Evolutionary conservation across 2,329 filamentous ascomycete species (phyloP).

Genomic region (Fusarium oxysporum): DNA sequence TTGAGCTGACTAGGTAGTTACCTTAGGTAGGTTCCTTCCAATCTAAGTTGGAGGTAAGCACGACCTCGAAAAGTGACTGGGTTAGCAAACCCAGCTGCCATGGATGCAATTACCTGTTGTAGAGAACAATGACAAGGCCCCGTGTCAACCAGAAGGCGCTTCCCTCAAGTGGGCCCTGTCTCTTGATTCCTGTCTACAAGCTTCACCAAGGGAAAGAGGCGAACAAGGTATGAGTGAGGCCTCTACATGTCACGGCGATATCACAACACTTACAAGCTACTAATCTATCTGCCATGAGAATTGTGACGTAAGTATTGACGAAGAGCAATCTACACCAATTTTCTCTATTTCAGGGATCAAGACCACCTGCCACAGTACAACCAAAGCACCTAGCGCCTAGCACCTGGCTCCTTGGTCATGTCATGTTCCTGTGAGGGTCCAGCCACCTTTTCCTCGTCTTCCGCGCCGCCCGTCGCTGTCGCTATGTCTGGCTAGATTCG

Average conservation of each 20-base stretch:
- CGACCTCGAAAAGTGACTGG: neutral
- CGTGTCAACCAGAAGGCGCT: neutral
- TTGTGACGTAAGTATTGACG: neutral
- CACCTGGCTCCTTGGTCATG: neutral
- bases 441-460: neutral
- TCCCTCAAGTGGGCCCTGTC: neutral
- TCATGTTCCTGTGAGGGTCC: conserved; percentile 9
- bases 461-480: conserved; percentile 15
- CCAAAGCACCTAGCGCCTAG: neutral
- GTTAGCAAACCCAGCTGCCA: neutral
- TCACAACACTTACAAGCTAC: neutral
- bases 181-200: neutral
- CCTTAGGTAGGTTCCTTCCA: neutral
- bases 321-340: neutral
- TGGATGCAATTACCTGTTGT: neutral
- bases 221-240: neutral
- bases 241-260: neutral
- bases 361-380: neutral
- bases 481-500: conserved; percentile 30
- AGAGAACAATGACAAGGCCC: neutral
- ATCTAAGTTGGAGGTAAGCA: neutral
- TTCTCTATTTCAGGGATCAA: neutral
- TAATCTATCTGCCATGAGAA: neutral
- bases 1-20: neutral
- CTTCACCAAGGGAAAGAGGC: neutral